A percentile compares a stretch with the other conserved stretches of the same genome.
These are phyloP conservation scores for Polyplosphaeria fusca DNA, from an alignment of 495 filamentous ascomycete species.

Conservation along the genomic window DNA sequence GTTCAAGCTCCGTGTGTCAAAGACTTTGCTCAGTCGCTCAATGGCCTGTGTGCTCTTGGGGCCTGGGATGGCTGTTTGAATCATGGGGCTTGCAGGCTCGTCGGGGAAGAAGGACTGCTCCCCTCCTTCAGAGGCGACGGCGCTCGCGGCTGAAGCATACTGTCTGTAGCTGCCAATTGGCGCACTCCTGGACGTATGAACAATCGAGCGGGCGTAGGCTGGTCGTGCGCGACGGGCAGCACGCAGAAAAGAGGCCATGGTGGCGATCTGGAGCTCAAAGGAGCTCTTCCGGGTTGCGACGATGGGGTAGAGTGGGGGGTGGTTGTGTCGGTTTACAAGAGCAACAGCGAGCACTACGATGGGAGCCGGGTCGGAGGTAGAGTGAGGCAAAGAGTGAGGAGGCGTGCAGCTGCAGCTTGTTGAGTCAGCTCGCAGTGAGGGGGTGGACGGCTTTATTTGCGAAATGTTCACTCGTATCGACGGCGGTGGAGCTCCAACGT, in stretches of 20 bases:
- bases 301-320: not conserved
- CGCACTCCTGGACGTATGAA: constrained; percentile 3
- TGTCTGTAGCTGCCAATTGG: constrained; percentile 13
- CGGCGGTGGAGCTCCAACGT: too few species aligned
- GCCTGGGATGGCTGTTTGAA: constrained; percentile 81
- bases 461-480: too few species aligned
- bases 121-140: constrained; percentile 9
- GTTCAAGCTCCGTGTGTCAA: constrained; percentile 90
- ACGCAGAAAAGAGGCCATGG: constrained; percentile 28
- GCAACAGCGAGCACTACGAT: too few species aligned
- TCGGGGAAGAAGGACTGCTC: constrained; percentile 44
- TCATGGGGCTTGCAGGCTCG: constrained; percentile 71
- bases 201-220: constrained; percentile 14
- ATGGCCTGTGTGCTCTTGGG: constrained; percentile 70
- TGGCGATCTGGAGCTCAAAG: not conserved
- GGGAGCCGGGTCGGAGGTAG: too few species aligned
- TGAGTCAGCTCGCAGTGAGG: too few species aligned
- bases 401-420: too few species aligned
- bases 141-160: constrained; percentile 22
- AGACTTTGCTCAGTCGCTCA: constrained; percentile 75
- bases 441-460: too few species aligned
- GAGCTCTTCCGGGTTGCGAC: not conserved
- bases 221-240: constrained; percentile 18
- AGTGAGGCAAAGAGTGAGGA: too few species aligned
- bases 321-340: too few species aligned